Conservation (phyloP, 2,329 filamentous ascomycete species). For the Colletotrichum sansevieriae region DNA sequence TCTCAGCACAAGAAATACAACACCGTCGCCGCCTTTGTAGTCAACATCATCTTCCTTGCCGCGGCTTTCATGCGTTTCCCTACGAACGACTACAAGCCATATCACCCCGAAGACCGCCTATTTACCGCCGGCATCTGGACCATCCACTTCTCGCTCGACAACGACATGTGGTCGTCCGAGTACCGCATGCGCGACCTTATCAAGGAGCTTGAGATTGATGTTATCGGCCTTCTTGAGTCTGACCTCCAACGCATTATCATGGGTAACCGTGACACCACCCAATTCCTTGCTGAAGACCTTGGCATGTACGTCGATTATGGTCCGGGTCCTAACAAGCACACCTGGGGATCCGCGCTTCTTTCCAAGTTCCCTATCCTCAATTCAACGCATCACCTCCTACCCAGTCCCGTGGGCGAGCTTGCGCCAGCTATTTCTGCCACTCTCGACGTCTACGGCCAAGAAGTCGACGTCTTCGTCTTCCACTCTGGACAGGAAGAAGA, state of each 20-base stretch:
- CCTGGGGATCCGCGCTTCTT: conserved; percentile 92
- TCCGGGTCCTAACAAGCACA: conserved; percentile 98
- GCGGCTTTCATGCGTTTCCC: conserved; percentile 93
- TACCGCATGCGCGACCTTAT: conserved; percentile 92
- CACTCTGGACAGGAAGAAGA: conserved; percentile 99
- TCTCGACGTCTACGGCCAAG: conserved; percentile 88
- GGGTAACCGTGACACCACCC: conserved; percentile 97
- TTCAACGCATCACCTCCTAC: conserved; percentile 94
- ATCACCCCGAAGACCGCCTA: conserved; percentile 88
- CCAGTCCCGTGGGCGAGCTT: conserved; percentile 92
- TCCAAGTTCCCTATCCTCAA: conserved; percentile 99
- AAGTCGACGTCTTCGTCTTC: conserved; percentile 96
- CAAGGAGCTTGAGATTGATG: conserved; percentile 95
- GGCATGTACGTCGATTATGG: conserved; percentile 99
- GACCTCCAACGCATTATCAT: conserved; percentile 98
- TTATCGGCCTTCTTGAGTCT: conserved; percentile 92
- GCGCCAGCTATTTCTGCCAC: conserved; percentile 98
- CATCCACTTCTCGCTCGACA: conserved; percentile 97
- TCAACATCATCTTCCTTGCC: conserved; percentile 85
- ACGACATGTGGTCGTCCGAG: conserved; percentile 99
- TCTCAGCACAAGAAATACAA: conserved; percentile 66
- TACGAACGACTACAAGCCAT: conserved; percentile 89
- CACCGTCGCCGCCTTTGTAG: conserved; percentile 70
- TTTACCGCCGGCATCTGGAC: conserved; percentile 98
- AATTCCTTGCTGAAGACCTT: conserved; percentile 93